Conservation (phyloP, 306 rosid genomes). For the Sophora flavescens region DNA sequence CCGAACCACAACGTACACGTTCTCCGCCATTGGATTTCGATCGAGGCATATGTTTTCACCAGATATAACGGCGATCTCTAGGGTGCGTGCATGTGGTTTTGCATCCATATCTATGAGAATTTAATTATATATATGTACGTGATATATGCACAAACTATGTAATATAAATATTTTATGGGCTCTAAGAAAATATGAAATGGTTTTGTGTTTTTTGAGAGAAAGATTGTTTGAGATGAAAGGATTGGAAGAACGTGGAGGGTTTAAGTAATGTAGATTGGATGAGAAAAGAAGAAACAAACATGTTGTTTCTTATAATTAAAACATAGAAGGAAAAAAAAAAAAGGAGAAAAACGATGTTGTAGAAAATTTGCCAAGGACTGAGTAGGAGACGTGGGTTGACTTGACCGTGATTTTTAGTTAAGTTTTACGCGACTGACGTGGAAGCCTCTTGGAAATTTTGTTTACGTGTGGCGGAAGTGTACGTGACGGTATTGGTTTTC, state of each 20-base stretch:
- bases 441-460: slow-evolving; percentile 12
- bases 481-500: neutral
- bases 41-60: slow-evolving; percentile 54
- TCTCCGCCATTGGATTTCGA: slow-evolving; percentile 29
- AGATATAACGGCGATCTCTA: slow-evolving; percentile 60
- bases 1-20: slow-evolving; percentile 54
- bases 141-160: neutral
- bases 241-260: neutral
- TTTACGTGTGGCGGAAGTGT: neutral
- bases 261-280: slow-evolving; percentile 5
- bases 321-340: neutral
- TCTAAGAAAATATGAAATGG: neutral
- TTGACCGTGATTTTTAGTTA: neutral
- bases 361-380: neutral
- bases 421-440: neutral
- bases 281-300: slow-evolving; percentile 6
- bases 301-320: neutral
- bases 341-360: neutral
- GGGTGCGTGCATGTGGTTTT: slow-evolving; percentile 13
- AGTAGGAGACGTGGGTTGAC: neutral
- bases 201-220: neutral
- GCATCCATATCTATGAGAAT: slow-evolving; percentile 40
- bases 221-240: slow-evolving; percentile 19
- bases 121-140: neutral
- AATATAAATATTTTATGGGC: neutral